Base-by-base conservation (phyloP, 2,329 filamentous ascomycete species). In the Apiospora koreana region DNA sequence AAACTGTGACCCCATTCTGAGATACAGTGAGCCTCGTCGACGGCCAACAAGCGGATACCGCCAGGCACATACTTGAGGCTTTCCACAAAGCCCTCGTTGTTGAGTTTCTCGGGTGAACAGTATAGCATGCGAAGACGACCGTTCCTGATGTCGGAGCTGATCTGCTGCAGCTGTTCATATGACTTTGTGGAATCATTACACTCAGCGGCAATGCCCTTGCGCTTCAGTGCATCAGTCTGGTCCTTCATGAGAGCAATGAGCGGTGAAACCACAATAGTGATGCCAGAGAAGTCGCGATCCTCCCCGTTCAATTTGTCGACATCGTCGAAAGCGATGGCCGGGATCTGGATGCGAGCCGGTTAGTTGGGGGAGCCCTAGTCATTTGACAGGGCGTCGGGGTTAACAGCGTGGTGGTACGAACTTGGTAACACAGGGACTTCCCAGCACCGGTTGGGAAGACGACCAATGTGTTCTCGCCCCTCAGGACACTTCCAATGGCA, bases 231-330 rank as follows among this genome's bases (percentile, higher is more conserved):
- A 72, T 90, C 87, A 0, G 88, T 86, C 73, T 90, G 88, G 71
- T 90, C 87, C 74, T 89, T 89, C 87, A 89, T 89, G 68, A 89
- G 75, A 1, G 86, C 86, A 68, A 89, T 86, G 3, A 89, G 77
- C 0, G 87, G 87, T 0, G 86, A 89, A 1, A 89, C 85, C 2
- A 89, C 85, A 7, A 89, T 81, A 1, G 86, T 89, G 72, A 89
- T 83, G 7, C 86, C 88, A 14, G 80, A 77, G 23, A 82, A 80
- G 2, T 76, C 77, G 0, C 74, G 74, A 54, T 78, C 73, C 2
- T 72, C 72, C 1, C 76, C 77, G 5, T 72, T 77, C 21, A 74
- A 69, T 1, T 74, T 71, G 43, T 87, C 86, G 14, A 85, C 73
- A 66, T 83, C 77, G 48, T 82, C 80, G 45, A 87, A 86, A 0